These are phyloP conservation scores for Ceratocystis variospora DNA, from an alignment of 2,329 filamentous ascomycete species.

Conservation along the genomic window DNA sequence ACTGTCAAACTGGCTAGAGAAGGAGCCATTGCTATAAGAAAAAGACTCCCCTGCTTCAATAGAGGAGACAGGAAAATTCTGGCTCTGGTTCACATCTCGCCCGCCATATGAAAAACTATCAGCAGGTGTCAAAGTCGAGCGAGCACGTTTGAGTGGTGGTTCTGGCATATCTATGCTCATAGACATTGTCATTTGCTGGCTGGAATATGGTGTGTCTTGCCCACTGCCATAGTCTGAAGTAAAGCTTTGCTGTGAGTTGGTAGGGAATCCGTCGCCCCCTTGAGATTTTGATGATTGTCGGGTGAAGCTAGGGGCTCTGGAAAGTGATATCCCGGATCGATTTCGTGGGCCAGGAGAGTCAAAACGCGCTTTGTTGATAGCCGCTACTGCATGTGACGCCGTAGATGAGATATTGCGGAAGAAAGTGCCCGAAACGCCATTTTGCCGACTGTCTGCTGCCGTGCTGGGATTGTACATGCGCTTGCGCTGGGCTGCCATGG, in stretches of 20 bases:
- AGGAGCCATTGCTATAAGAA: conserved; percentile 42
- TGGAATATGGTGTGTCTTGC: conserved; percentile 19
- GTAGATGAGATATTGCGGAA: conserved; percentile 95
- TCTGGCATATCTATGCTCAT: conserved; percentile 46
- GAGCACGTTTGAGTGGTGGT: conserved; percentile 68
- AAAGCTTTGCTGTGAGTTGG: conserved; percentile 74
- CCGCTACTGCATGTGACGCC: conserved; percentile 82
- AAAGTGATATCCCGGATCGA: conserved; percentile 24
- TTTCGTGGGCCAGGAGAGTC: conserved; percentile 67
- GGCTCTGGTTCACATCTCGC: conserved; percentile 30
- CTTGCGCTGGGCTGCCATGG: conserved; percentile 90
- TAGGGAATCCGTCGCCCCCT: conserved; percentile 52
- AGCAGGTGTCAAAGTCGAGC: conserved; percentile 39
- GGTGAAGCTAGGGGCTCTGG: conserved; percentile 49
- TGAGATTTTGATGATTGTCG: conserved; percentile 55
- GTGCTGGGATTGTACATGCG: conserved; percentile 62
- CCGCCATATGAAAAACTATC: conserved; percentile 43
- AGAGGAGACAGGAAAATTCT: conserved; percentile 53
- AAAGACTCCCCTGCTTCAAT: conserved; percentile 74
- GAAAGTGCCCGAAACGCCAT: conserved; percentile 67
- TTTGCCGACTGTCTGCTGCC: conserved; percentile 52
- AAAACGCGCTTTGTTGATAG: conserved; percentile 90
- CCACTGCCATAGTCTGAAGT: conserved; percentile 54
- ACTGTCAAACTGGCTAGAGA: neutral
- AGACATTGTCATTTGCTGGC: conserved; percentile 29